Evolutionary conservation across 352 stramenopile species (phyloP), one percentile per base, ranked within the genome.

Genomic region (Globisporangium emineosum): DNA sequence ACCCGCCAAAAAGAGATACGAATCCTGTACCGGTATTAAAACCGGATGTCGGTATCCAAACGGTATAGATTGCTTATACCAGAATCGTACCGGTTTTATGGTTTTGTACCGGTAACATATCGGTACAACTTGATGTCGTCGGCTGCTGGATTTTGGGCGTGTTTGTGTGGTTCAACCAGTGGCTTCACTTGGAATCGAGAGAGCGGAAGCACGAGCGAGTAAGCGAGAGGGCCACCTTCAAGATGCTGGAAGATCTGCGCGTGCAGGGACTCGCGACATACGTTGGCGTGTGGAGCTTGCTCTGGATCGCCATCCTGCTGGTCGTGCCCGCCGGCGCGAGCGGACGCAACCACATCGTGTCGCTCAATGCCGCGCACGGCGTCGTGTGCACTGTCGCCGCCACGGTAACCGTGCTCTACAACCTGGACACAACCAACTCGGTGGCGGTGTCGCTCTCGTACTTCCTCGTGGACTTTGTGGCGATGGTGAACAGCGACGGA

Each of bases 391-490:
- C 81, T 12, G 43, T 77, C 43, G 62, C 73, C 2, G 83, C 83
- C 13, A 68, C 66, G 1, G 56, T 61, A 29, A 90, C 83, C 15
- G 68, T 90, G 32, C 71, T 70, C 25, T 75, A 71, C 13, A 64
- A 33, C 0, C 67, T 77, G 30, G 82, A 89, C 53, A 79, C 79
- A 53, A 84, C 83, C 52, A 70, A 78, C 57, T 86, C 81, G 12
- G 76, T 88, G 17, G 75, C 81, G 9, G 67, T 81, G 43, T 91
- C 83, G 54, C 71, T 92, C 33, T 73, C 72, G 7, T 91, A 77
- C 65, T 92, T 91, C 66, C 68, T 90, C 61, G 79, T 92, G 57
- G 83, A 92, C 57, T 72, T 90, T 21, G 66, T 71, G 25, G 81
- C 73, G 8, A 92, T 92, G 83, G 49, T 89, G 33, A 45, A 75